A percentile compares a stretch with the other conserved stretches of the same genome.
Conservation (phyloP, 1,139 yeast species). For the Candida anutae region DNA sequence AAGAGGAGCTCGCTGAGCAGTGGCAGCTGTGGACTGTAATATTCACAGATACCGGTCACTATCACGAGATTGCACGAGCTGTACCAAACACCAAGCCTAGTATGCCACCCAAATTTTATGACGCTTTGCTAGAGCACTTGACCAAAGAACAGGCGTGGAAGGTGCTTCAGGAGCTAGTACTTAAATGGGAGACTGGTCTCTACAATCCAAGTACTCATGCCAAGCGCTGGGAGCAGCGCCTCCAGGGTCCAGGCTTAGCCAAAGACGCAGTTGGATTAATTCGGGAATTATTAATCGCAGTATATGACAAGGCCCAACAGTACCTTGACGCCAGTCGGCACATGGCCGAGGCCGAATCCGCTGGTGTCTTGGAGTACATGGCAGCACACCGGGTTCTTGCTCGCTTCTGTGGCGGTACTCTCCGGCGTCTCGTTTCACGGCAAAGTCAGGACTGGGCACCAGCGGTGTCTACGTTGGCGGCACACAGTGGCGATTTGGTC, state of each 20-base stretch:
- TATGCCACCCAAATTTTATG: constrained; percentile 38
- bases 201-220: neutral
- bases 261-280: neutral
- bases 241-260: too few species aligned
- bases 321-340: constrained; percentile 60
- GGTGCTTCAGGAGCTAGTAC: constrained; percentile 33
- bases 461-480: constrained; percentile 47
- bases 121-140: constrained; percentile 44
- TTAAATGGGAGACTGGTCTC: constrained; percentile 52
- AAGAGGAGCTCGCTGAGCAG: constrained; percentile 29
- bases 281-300: neutral
- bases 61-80: constrained; percentile 38
- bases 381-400: constrained; percentile 52
- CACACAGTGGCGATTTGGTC: constrained; percentile 27
- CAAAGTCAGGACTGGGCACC: neutral
- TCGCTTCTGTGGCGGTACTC: neutral
- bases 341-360: constrained; percentile 47
- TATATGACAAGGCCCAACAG: constrained; percentile 52
- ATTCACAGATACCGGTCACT: constrained; percentile 44
- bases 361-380: constrained; percentile 49
- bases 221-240: neutral
- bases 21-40: constrained; percentile 66
- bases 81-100: constrained; percentile 36
- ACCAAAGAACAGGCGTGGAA: constrained; percentile 28
- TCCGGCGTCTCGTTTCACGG: neutral